Evolutionary conservation across 169 alveolate genomes (phyloP), one percentile per base, ranked within the genome.

Genomic region (Babesia ovis): DNA sequence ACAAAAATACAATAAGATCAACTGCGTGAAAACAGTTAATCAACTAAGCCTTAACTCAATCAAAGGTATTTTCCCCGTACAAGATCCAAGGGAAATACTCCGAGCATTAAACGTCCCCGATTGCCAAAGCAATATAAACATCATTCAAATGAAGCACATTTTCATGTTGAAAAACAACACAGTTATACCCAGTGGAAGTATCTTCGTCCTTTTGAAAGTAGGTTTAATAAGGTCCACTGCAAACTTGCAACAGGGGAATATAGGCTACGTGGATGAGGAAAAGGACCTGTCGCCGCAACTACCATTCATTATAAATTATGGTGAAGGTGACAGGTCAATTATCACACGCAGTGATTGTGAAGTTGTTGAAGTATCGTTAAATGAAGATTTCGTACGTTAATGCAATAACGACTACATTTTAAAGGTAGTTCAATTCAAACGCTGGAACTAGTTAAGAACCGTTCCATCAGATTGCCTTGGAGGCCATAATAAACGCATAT

Each of bases 281-380:
- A 29, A 22, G 32, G 20, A 18, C 1, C 31, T 59, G 27, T 11
- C 31, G 37, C 16, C 37, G 22, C 61, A 64, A 67, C 66, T 64
- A 32, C 85, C 85, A 14, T 66, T 29, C 46, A 56, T 39, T 18
- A 54, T 77, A 0, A 56, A 57, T 25, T 48, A 23, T 11, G 64
- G 37, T 1, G 25, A 25, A 23, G 29, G 22, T 8, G 50, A 69
- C 12, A 58, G 32, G 31, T 56, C 42, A 5, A n/a, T 69, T 3
- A 68, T 79, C 46, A 79, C 87, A 12, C 51, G 53, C 6, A 69
- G 77, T 27, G 87, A 68, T n/a, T 79, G 87, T 32, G 82, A 79
- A n/a, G 41, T 79, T 16, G 68, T 79, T n/a, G 81, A 79, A 39
- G 43, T 79, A 1, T 55, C 60, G 11, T 16, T 54, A 1, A 58